These are phyloP conservation scores for Coemansia sp. DNA, from an alignment of 192 early-diverging fungal genomes.

Conservation along the genomic window DNA sequence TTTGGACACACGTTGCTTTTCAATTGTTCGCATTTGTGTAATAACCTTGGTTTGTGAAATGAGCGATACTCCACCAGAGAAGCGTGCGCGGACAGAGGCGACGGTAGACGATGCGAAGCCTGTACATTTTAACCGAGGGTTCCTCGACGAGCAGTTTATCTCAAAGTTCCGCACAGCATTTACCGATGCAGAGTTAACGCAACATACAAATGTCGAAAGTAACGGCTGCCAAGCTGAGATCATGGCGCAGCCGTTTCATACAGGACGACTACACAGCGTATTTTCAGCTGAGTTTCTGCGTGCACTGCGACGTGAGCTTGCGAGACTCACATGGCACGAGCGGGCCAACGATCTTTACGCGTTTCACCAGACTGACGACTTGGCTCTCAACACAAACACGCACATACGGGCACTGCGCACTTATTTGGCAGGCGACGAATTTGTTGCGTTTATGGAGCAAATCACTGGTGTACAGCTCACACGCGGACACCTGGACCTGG, in stretches of 20 bases:
- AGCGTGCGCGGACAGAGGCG: conserved; percentile 19
- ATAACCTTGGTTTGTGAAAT: background rate
- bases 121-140: conserved; percentile 21
- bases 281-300: conserved; percentile 21
- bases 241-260: conserved; percentile 26
- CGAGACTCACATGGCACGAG: conserved; percentile 34
- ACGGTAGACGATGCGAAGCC: background rate
- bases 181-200: background rate
- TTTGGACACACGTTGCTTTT: background rate
- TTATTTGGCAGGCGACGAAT: conserved; percentile 59
- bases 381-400: conserved; percentile 44
- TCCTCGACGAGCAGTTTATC: conserved; percentile 25
- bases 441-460: conserved; percentile 58
- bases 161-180: conserved; percentile 19
- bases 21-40: background rate
- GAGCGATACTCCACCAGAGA: conserved; percentile 12
- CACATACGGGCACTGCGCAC: conserved; percentile 56
- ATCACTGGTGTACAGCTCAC: conserved; percentile 63
- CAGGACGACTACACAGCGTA: conserved; percentile 24
- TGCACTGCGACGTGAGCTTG: conserved; percentile 22
- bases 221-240: conserved; percentile 19
- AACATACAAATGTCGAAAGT: background rate
- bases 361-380: conserved; percentile 65
- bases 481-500: conserved; percentile 61
- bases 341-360: conserved; percentile 69